These are phyloP conservation scores for Phellinidium pouzarii DNA, from an alignment of 1,284 basidiomycete species.

Conservation along the genomic window DNA sequence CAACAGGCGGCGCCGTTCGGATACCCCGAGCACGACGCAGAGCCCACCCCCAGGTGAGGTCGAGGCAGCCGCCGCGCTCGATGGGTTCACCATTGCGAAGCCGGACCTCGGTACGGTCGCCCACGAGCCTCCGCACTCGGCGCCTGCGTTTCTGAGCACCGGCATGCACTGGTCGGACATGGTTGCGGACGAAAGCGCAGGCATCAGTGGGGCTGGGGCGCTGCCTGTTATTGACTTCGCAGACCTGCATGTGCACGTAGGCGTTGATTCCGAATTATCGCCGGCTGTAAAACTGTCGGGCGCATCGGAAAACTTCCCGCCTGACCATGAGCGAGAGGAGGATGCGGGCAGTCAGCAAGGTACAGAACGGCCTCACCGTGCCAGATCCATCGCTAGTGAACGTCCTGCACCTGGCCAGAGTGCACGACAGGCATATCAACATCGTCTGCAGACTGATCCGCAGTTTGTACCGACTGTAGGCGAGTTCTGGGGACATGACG, in stretches of 20 bases:
- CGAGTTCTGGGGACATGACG: conserved; percentile 89
- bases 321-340: conserved; percentile 29
- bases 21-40: conserved; percentile 60
- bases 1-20: conserved; percentile 38
- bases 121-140: conserved; percentile 24
- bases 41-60: conserved; percentile 39
- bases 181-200: conserved; percentile 57
- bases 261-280: conserved; percentile 25
- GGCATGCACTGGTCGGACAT: conserved; percentile 71
- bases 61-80: conserved; percentile 11
- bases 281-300: not conserved
- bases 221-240: conserved; percentile 76
- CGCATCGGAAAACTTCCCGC: conserved; percentile 22
- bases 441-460: conserved; percentile 72
- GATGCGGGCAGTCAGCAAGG: conserved; percentile 4
- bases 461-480: conserved; percentile 83
- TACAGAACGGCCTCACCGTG: conserved; percentile 3
- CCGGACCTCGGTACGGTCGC: conserved; percentile 28
- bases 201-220: conserved; percentile 44
- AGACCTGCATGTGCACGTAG: conserved; percentile 45
- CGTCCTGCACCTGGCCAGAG: conserved; percentile 38
- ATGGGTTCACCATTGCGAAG: conserved; percentile 16
- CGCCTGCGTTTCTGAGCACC: conserved; percentile 46
- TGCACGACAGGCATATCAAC: conserved; percentile 70
- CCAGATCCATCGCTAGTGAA: not conserved